Base-by-base conservation (phyloP, 1,139 yeast genomes). In the Yamadazyma jaroonii region DNA sequence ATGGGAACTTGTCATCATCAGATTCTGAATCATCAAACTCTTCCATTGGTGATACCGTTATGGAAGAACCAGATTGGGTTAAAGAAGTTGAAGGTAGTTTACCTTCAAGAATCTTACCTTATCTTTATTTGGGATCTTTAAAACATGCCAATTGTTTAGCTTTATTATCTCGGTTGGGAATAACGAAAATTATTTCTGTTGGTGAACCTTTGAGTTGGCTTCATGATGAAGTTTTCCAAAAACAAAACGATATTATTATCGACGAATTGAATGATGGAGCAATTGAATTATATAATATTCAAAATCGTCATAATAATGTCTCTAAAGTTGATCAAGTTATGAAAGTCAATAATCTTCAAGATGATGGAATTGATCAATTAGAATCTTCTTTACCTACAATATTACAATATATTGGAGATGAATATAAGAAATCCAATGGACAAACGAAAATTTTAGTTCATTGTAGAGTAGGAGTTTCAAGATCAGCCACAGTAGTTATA, bases 61-160 rank as follows among this genome's bases (percentile, higher is more conserved):
- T 39, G 11, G 22, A 14, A 14, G 38, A 44, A 29, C 37, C 38
- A 2, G 62, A 58, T 35, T 71, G 77, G 77, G 71, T 68, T 2
- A 61, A 57, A 26, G 68, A 67, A 24, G 71, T 68, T 3, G 74
- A 70, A 42, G 92, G 92, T 0, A 75, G 84, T 8, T 56, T 84
- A 22, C 94, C 94, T 1, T 81, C 88, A 0, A 68, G 86, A 37
- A 82, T 92, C 3, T 61, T 90, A 35, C 87, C 94, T 0, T 92
- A 90, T 58, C 60, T 92, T 49, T 92, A 89, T 54, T 67, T 92
- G 39, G 98, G 98, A 0, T 84, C 95, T 2, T 65, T 89, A 37
- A 75, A 66, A 35, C 97, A 92, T 61, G 97, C 97, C 6, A 80
- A 79, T 45, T 77, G 82, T 49, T 72, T 84, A 3, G 77, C 79